Conservation (phyloP, 495 filamentous ascomycete species). For the Beverwykella pulmonaria region DNA sequence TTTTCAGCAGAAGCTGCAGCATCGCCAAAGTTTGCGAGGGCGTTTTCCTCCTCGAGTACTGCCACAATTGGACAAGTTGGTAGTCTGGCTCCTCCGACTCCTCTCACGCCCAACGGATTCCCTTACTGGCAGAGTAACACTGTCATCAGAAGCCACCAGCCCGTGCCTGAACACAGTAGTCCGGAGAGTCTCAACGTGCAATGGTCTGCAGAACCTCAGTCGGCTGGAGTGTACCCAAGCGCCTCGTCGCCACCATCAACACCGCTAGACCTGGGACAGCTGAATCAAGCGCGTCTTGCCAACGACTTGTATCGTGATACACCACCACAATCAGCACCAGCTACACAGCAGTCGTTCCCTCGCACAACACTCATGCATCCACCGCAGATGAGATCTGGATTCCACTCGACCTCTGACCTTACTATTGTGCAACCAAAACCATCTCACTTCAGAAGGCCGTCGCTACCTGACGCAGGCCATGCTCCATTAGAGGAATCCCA, state of each 20-base stretch:
- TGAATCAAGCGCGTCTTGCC: conserved; percentile 29
- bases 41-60: conserved; percentile 24
- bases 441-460: conserved; percentile 37
- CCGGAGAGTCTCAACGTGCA: conserved; percentile 26
- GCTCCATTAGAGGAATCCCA: conserved; percentile 1
- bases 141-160: conserved; percentile 28
- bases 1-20: conserved; percentile 46
- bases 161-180: conserved; percentile 39
- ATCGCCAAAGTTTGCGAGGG: conserved; percentile 43
- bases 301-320: conserved; percentile 42
- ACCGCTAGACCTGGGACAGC: conserved; percentile 41
- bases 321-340: conserved; percentile 49
- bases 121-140: conserved; percentile 38
- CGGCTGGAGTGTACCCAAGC: conserved; percentile 24
- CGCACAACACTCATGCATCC: conserved; percentile 29
- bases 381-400: conserved; percentile 26
- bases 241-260: conserved; percentile 46
- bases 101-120: conserved; percentile 44
- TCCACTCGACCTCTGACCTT: conserved; percentile 30
- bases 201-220: conserved; percentile 32
- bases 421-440: conserved; percentile 37
- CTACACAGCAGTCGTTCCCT: conserved; percentile 46
- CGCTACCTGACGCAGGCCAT: conserved; percentile 32
- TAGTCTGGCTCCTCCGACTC: conserved; percentile 48
- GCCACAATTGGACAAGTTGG: conserved; percentile 19